A percentile compares a stretch with the other conserved stretches of the same genome.
phyloP scores from a whole-genome alignment of 208 protist species.

The Acanthamoeba castellanii region DNA sequence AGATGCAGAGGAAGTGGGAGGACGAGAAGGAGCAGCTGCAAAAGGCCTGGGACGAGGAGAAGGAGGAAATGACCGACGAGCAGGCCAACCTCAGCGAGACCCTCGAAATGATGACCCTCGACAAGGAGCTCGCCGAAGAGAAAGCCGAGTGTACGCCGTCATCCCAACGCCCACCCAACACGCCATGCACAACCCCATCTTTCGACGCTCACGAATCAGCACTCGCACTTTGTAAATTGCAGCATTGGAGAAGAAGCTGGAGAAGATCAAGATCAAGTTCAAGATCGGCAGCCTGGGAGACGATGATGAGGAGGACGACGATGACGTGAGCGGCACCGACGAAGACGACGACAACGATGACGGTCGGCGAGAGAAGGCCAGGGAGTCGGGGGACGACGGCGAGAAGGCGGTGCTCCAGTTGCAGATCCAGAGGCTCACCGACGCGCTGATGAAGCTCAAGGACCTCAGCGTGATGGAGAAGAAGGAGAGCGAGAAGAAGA shows the following conservation, averaged over 20 bases:
- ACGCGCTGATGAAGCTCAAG: constrained; percentile 75
- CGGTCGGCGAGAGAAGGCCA: background rate
- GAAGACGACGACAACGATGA: background rate
- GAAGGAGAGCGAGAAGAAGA: constrained; percentile 73
- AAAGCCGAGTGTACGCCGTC: constrained; percentile 48
- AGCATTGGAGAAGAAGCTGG: constrained; percentile 70
- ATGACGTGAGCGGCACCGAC: background rate
- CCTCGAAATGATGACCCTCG: constrained; percentile 73
- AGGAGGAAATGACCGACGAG: constrained; percentile 70
- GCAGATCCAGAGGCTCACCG: constrained; percentile 68
- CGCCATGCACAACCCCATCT: too few relatives aligned
- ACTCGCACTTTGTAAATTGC: background rate
- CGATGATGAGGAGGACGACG: background rate
- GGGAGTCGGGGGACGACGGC: background rate
- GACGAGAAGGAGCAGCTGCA: constrained; percentile 70
- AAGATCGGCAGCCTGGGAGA: constrained; percentile 9
- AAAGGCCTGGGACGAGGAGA: constrained; percentile 66
- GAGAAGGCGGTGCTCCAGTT: constrained; percentile 33
- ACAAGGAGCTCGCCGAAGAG: constrained; percentile 73
- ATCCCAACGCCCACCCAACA: too few relatives aligned
- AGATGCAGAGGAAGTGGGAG: constrained; percentile 68
- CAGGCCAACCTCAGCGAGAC: constrained; percentile 68
- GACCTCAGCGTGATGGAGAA: constrained; percentile 74
- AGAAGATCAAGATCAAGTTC: constrained; percentile 59
- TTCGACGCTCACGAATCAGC: background rate